Percentiles rank a stretch among this genome's conserved stretches.
phyloP scores from a whole-genome alignment of 2,329 filamentous ascomycete species.

The Claviceps sp. region DNA sequence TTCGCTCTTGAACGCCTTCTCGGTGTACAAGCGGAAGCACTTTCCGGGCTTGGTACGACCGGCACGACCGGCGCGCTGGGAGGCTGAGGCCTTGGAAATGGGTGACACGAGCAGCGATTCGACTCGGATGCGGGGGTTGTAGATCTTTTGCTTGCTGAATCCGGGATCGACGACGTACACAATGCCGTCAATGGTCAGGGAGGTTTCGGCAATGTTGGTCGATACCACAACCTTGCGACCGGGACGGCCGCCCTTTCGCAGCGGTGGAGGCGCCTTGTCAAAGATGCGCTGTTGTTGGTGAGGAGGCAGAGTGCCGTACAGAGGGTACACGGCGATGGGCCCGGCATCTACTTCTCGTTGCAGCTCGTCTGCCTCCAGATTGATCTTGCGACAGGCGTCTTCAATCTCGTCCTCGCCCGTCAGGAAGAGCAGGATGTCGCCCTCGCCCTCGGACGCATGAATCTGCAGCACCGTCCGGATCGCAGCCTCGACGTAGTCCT shows the following conservation, averaged over 20 bases:
- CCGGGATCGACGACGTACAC: constrained; percentile 98
- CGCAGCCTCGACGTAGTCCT: constrained; percentile 92
- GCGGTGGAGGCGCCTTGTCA: constrained; percentile 66
- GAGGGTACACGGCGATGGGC: constrained; percentile 77
- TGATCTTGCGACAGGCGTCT: constrained; percentile 86
- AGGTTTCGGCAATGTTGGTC: constrained; percentile 97
- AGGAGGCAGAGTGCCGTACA: constrained; percentile 88
- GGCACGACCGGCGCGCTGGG: constrained; percentile 95
- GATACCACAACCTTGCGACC: constrained; percentile 91
- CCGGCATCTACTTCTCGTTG: constrained; percentile 82
- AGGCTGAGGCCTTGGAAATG: constrained; percentile 93
- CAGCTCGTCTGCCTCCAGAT: constrained; percentile 82
- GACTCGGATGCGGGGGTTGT: constrained; percentile 91
- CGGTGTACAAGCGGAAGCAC: constrained; percentile 94
- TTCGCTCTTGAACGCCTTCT: constrained; percentile 92
- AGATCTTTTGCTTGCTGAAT: constrained; percentile 99
- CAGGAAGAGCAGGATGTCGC: constrained; percentile 86
- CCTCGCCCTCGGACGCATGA: constrained; percentile 81
- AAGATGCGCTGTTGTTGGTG: constrained; percentile 93
- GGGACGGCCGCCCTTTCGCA: constrained; percentile 62
- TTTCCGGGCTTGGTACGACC: constrained; percentile 97
- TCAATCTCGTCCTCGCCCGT: constrained; percentile 99
- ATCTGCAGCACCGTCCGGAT: constrained; percentile 93
- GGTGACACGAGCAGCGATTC: constrained; percentile 95
- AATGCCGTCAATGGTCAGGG: constrained; percentile 94